Base-by-base conservation (phyloP, 2,329 filamentous ascomycete genomes). In the Ilyonectria destructans region DNA sequence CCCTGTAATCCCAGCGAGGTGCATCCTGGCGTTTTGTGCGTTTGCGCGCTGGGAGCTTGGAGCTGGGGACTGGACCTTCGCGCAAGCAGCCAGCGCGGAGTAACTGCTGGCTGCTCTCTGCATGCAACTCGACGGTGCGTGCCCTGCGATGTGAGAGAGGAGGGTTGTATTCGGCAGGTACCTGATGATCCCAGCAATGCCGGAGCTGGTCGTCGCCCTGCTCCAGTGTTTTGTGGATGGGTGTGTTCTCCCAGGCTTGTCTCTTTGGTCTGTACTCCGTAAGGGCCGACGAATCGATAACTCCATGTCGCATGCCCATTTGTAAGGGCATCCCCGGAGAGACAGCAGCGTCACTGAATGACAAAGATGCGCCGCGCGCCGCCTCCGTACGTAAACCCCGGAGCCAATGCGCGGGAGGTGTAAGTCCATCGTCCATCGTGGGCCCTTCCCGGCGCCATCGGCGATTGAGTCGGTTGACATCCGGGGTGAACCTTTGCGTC, bases 361-460 rank as follows among this genome's bases (percentile, higher is more conserved):
- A 52, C 49, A 52, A 31, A 31, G 49, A 19, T 6, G 17, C 40
- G 40, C 40, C 40, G 40, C 40, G 40, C 19, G 12, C 48, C 26
- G 49, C 29, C 49, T 52, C 49, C 26, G 26, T 33, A 19, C 26
- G 46, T 49, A 31, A 26, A 48, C 60, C 51, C 48, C 56, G 55
- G 60, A 49, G 43, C 43, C 52, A 49, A 48, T 21, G 19, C 29
- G 52, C 12, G 43, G 40, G n/a, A n/a, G 40, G 15, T 58, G 35
- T 43, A 48, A 49, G 40, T 35, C 43, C 23, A 31, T 54, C 35
- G 60, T 45, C 62, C 29, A 31, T 37, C 61, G 48, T 75, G 64
- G 67, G 72, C 62, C 64, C 63, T 45, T 62, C 51, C 70, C 69
- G 72, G 70, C 57, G 49, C n/a, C 51, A 70, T 74, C 72, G 73